These are phyloP conservation scores for Amanita molliuscula DNA, from an alignment of 768 basidiomycete genomes.

Conservation along the genomic window DNA sequence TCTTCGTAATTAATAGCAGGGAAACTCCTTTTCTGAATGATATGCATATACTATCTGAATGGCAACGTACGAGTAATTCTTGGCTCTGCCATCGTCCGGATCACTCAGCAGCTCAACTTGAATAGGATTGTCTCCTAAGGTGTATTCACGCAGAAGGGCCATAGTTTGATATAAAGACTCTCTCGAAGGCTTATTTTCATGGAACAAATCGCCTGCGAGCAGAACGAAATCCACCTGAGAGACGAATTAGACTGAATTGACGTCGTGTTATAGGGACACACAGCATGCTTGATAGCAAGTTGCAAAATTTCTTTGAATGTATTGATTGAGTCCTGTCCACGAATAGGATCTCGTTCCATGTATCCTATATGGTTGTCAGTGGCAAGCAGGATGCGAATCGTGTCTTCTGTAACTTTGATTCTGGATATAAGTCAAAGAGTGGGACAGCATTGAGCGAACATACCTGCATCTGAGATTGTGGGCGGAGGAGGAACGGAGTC, in stretches of 20 bases:
- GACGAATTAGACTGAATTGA: conserved; percentile 2
- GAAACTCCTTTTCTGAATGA: conserved; percentile 43
- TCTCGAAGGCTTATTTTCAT: conserved; percentile 92
- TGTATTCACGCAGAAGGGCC: conserved; percentile 84
- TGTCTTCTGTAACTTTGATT: conserved; percentile 47
- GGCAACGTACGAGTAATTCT: conserved; percentile 65
- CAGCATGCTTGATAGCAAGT: conserved; percentile 81
- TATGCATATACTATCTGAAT: not conserved
- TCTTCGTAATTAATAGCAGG: conserved; percentile 98
- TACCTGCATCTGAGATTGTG: conserved; percentile 6
- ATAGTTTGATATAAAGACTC: conserved; percentile 85
- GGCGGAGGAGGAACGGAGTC: conserved; percentile 5
- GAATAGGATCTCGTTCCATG: conserved; percentile 86
- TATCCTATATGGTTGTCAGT: conserved; percentile 97
- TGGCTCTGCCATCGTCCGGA: conserved; percentile 81
- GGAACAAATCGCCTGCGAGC: conserved; percentile 93
- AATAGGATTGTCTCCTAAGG: conserved; percentile 82
- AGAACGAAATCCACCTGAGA: conserved; percentile 89
- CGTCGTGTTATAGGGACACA: conserved; percentile 23
- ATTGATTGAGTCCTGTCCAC: conserved; percentile 92
- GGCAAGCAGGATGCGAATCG: conserved; percentile 77
- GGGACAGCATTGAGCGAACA: conserved; percentile 12
- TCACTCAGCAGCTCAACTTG: conserved; percentile 87
- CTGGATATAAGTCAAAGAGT: not conserved
- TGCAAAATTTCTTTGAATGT: conserved; percentile 92